Evolutionary conservation across 495 filamentous ascomycete genomes (phyloP).

Genomic region (Aspergillus nidulans): DNA sequence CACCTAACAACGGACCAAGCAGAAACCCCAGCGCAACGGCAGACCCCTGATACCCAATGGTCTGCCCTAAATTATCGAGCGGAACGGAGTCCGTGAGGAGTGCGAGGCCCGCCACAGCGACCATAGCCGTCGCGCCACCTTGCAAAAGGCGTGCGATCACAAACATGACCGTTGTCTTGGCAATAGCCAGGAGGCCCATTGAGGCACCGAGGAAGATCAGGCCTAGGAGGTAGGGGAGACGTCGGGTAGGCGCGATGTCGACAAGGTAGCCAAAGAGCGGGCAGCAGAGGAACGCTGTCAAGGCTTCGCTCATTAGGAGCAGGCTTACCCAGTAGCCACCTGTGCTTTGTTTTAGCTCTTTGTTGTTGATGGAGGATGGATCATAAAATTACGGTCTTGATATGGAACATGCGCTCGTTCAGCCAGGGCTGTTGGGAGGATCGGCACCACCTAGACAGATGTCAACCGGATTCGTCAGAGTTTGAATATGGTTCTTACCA

Average conservation of each 20-base stretch:
- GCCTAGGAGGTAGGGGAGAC: conserved; percentile 55
- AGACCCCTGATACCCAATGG: conserved; percentile 40
- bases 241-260: conserved; percentile 41
- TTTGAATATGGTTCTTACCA: conserved; percentile 20
- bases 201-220: conserved; percentile 51
- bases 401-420: conserved; percentile 49
- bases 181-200: conserved; percentile 54
- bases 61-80: conserved; percentile 52
- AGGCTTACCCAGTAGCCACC: conserved; percentile 34
- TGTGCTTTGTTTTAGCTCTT: conserved; percentile 4
- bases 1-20: conserved; percentile 55
- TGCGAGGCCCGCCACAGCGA: conserved; percentile 60
- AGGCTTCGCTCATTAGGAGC: conserved; percentile 59
- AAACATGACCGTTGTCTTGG: conserved; percentile 47
- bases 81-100: conserved; percentile 58
- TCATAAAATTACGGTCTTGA: conserved; percentile 45
- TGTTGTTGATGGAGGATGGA: not conserved
- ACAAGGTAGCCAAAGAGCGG: conserved; percentile 54
- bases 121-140: conserved; percentile 57
- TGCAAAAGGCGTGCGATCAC: conserved; percentile 56
- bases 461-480: not conserved
- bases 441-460: conserved; percentile 46
- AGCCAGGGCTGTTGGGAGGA: conserved; percentile 57
- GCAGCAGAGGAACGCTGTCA: conserved; percentile 52
- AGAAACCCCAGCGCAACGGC: conserved; percentile 31